These are phyloP conservation scores for Plasmodium yoelii DNA, from an alignment of 169 alveolate genomes.

Conservation along the genomic window DNA sequence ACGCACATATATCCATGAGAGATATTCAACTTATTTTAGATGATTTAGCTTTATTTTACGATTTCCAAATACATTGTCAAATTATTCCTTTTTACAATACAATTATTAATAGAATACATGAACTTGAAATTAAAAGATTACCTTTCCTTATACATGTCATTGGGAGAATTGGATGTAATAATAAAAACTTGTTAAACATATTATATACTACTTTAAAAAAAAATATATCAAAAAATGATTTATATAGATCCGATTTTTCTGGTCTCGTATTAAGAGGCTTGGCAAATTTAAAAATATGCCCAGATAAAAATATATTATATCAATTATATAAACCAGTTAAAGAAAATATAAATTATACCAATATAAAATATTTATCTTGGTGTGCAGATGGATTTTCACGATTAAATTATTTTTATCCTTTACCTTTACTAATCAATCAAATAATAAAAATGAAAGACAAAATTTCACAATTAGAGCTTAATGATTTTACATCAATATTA, in stretches of 20 bases:
- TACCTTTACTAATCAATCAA: constrained; percentile 82
- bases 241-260: constrained; percentile 79
- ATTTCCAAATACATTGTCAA: constrained; percentile 83
- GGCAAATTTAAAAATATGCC: constrained; percentile 80
- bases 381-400: constrained; percentile 82
- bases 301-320: constrained; percentile 79
- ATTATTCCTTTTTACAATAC: constrained; percentile 79
- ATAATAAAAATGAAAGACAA: constrained; percentile 76
- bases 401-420: constrained; percentile 77
- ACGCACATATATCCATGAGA: constrained; percentile 84
- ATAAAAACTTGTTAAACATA: constrained; percentile 78
- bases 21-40: constrained; percentile 85
- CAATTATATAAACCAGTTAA: constrained; percentile 79
- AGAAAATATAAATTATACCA: constrained; percentile 77
- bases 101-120: constrained; percentile 78
- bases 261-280: constrained; percentile 85
- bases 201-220: constrained; percentile 75
- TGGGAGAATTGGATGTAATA: constrained; percentile 84
- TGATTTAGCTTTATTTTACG: constrained; percentile 85
- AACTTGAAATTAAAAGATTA: constrained; percentile 81
- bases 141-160: constrained; percentile 84
- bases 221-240: constrained; percentile 78
- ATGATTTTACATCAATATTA: constrained; percentile 81
- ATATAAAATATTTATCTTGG: constrained; percentile 86
- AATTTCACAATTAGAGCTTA: constrained; percentile 82